Conservation (phyloP, 768 basidiomycete species). For the Suillus spraguei region DNA sequence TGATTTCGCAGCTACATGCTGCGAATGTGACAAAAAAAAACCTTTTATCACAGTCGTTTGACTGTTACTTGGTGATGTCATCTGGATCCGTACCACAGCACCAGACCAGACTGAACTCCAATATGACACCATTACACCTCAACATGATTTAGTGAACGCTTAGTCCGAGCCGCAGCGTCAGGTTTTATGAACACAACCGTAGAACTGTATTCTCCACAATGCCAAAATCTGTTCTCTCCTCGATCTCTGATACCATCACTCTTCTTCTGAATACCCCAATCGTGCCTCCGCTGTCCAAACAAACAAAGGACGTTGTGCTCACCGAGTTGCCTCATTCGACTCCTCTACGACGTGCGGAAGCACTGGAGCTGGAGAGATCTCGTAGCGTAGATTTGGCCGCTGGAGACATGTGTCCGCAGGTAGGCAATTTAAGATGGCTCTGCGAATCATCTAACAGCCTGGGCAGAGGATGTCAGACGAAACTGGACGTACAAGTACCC, state of each 20-base stretch:
- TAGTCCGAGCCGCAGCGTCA: too few species aligned
- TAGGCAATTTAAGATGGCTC: slow-evolving; percentile 14
- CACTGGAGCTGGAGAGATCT: slow-evolving; percentile 4
- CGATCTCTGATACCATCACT: slow-evolving; percentile 17
- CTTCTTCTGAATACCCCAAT: slow-evolving; percentile 30
- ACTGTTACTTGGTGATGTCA: neutral
- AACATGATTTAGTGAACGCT: neutral
- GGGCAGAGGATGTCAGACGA: slow-evolving; percentile 11
- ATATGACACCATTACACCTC: neutral
- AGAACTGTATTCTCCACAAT: neutral
- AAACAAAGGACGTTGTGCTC: slow-evolving; percentile 20
- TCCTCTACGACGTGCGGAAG: slow-evolving; percentile 1
- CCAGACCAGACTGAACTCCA: slow-evolving; percentile 1
- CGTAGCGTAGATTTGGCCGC: slow-evolving; percentile 8
- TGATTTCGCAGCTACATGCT: too few species aligned
- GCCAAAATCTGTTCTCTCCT: slow-evolving; percentile 17
- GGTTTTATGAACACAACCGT: neutral
- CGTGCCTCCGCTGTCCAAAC: slow-evolving; percentile 10
- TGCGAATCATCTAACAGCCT: slow-evolving; percentile 8
- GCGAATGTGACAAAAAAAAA: too few species aligned
- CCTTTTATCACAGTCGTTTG: too few species aligned
- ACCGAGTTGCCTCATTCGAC: slow-evolving; percentile 18
- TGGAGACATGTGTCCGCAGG: slow-evolving; percentile 14
- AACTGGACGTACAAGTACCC: slow-evolving; percentile 17
- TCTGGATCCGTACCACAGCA: neutral